Evolutionary conservation across 2,329 filamentous ascomycete species (phyloP), one percentile per base, ranked within the genome.

Genomic region (Lasiodiplodia hormozganensis): DNA sequence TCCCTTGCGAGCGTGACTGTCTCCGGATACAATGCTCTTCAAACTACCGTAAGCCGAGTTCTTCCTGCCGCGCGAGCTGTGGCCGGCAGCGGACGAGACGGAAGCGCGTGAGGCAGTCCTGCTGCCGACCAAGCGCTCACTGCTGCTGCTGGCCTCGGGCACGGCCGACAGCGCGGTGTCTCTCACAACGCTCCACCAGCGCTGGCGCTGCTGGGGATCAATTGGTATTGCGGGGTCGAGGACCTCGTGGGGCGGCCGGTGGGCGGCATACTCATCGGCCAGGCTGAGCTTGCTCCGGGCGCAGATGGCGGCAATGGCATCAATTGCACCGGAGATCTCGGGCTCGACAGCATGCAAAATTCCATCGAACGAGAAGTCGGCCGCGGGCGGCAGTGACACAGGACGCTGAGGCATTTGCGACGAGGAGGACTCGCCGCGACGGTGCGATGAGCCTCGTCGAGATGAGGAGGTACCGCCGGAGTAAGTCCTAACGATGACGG

Each of bases 271-370:
- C 74, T 89, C 87, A 73, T 89, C 87, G 11, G 88, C 87, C 69
- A 90, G 78, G 72, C 87, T 89, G 73, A 89, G 79, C 71, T 84
- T 85, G 76, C 86, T 89, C 69, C 86, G 82, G 3, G 88, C 87
- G 71, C 86, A 88, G 69, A 90, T 89, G 72, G 89, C 86, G 28
- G 87, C 87, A 71, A 90, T 89, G 18, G 86, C 85, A 73, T 89
- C 85, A 65, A 90, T 82, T 11, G 87, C 87, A 16, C 79, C 79
- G 70, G 85, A 80, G 57, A 89, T 87, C 71, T 89, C 87, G 14
- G 86, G 84, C 68, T 88, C 85, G 67, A 88, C 85, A 34, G 86
- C 85, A 28, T 82, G 81, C 16, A 88, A 78, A 69, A 88, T 87
- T 34, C 83, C 82, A 36, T 84, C 84, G 71, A 88, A 87, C 62